Percentiles rank a stretch among this genome's conserved stretches.
Conservation (phyloP, 108 stramenopile species). For the Skeletonema costatum region DNA sequence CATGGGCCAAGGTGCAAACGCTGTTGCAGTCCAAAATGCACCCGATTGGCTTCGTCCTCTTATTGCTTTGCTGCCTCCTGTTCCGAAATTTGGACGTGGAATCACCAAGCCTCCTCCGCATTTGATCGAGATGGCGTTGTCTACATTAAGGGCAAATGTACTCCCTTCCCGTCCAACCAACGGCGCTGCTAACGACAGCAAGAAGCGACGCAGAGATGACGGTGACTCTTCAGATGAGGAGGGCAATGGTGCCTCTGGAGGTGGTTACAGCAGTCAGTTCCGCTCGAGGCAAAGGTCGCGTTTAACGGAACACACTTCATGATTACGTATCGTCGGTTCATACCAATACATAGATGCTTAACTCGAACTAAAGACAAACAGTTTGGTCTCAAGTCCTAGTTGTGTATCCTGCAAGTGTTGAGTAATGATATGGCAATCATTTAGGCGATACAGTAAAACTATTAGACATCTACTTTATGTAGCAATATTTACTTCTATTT, state of each 20-base stretch:
- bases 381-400: conserved; percentile 8
- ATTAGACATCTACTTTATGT: neutral
- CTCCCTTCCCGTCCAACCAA: conserved; percentile 77
- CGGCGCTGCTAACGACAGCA: conserved; percentile 2
- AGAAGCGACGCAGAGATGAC: conserved; percentile 46
- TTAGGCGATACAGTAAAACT: neutral
- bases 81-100: conserved; percentile 63
- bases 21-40: conserved; percentile 64
- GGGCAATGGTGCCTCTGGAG: conserved; percentile 37
- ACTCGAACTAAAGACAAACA: conserved; percentile 13
- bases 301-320: conserved; percentile 7
- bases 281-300: conserved; percentile 75
- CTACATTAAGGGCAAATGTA: conserved; percentile 58
- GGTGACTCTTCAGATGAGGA: conserved; percentile 80
- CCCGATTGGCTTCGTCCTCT: conserved; percentile 87
- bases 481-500: neutral
- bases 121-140: conserved; percentile 76
- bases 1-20: conserved; percentile 47
- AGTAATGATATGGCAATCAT: neutral
- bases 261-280: conserved; percentile 80
- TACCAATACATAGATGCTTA: conserved; percentile 5
- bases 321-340: conserved; percentile 5
- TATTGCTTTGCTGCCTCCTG: conserved; percentile 66
- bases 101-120: conserved; percentile 83
- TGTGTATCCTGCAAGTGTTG: neutral